A percentile compares a stretch with the other conserved stretches of the same genome.
Conservation (phyloP, 225 moss, liverwort and hornwort species). For the Bryoerythrophyllum caledonicum region DNA sequence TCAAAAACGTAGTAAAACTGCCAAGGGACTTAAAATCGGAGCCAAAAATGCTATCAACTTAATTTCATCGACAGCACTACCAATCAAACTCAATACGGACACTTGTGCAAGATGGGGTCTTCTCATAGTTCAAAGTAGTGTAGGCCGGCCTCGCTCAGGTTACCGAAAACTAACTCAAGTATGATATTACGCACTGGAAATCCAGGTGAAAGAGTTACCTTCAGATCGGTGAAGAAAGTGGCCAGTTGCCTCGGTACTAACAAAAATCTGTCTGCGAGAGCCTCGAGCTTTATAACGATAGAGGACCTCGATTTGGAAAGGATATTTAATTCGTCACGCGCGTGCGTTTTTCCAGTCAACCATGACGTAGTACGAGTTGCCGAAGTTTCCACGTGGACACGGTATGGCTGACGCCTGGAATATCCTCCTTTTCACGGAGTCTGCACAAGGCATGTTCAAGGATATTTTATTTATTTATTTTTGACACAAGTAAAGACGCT, state of each 20-base stretch:
- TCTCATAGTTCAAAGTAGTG: no score
- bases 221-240: no score
- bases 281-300: background rate
- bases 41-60: background rate
- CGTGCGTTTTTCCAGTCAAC: slow-evolving; percentile 1
- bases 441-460: background rate
- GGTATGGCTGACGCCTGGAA: background rate
- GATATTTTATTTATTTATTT: no score
- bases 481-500: no score
- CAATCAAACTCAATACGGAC: background rate
- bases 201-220: no score
- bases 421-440: background rate
- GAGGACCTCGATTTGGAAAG: background rate
- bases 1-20: background rate
- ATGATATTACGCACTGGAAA: no score
- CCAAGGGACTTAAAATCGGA: background rate
- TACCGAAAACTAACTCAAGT: no score
- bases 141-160: no score
- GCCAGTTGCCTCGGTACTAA: background rate
- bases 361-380: background rate
- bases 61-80: background rate
- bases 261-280: background rate
- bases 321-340: background rate
- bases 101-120: background rate
- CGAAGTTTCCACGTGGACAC: no score